A percentile compares a stretch with the other conserved stretches of the same genome.
phyloP scores from a whole-genome alignment of 768 basidiomycete species.

The Leucosporidium yakuticum region DNA sequence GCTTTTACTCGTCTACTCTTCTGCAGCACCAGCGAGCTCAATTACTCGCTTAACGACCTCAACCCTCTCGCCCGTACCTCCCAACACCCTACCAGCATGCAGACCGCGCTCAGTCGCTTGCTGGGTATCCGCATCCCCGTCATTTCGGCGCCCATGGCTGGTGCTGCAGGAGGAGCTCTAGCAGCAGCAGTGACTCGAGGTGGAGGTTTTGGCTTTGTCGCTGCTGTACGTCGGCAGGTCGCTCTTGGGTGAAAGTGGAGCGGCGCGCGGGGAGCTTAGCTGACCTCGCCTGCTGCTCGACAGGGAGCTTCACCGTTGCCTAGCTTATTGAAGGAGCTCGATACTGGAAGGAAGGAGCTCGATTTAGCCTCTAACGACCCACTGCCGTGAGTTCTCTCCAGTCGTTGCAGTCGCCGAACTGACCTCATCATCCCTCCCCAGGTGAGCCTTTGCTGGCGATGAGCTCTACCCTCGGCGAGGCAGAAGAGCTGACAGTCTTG shows the following conservation, averaged over 20 bases:
- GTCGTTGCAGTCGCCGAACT: no score
- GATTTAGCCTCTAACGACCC: neutral
- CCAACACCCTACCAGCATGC: neutral
- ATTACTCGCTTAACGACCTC: no score
- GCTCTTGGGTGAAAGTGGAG: no score
- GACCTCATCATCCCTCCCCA: no score
- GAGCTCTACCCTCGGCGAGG: no score
- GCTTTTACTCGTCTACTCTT: no score
- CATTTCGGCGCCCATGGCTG: constrained; percentile 64
- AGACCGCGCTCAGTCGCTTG: neutral
- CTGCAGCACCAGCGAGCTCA: no score
- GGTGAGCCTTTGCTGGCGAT: no score
- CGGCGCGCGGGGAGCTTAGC: no score
- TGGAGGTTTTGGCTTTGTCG: constrained; percentile 71
- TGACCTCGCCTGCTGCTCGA: neutral
- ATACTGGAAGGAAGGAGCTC: constrained; percentile 4
- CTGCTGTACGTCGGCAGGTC: constrained; percentile 45
- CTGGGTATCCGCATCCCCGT: constrained; percentile 48
- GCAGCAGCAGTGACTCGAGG: constrained; percentile 60
- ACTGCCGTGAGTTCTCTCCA: constrained; percentile 3
- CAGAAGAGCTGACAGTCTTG: no score
- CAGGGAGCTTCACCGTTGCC: constrained; percentile 1
- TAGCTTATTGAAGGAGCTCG: constrained; percentile 5
- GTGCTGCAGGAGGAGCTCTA: constrained; percentile 58
- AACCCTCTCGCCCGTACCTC: no score